Conservation (phyloP, 2,329 filamentous ascomycete genomes). For the Colletotrichum tamarilloi region DNA sequence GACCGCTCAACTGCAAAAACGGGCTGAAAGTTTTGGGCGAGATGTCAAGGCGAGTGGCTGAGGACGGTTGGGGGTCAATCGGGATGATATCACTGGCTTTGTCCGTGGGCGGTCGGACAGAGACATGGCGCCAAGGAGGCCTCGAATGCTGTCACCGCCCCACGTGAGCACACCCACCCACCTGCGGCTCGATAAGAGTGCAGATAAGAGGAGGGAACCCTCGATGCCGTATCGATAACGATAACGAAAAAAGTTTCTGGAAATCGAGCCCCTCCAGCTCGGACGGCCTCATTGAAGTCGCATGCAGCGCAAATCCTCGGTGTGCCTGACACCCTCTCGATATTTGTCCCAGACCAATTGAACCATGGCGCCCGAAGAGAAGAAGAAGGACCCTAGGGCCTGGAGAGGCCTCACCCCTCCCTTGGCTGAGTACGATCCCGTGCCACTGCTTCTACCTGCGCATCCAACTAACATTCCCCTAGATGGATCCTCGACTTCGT, state of each 20-base stretch:
- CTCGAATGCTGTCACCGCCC: neutral
- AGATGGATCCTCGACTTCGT: constrained; percentile 91
- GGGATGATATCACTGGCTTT: constrained; percentile 31
- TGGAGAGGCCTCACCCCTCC: constrained; percentile 53
- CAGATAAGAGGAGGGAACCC: neutral
- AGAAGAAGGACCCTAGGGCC: constrained; percentile 61
- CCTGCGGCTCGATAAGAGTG: neutral
- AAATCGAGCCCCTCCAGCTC: constrained; percentile 24
- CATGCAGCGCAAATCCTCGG: neutral
- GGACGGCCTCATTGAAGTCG: neutral
- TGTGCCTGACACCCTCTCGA: neutral
- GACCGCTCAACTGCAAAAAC: constrained; percentile 18
- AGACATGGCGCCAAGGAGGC: constrained; percentile 27
- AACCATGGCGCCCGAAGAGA: constrained; percentile 47
- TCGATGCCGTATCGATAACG: constrained; percentile 8
- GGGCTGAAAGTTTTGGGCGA: constrained; percentile 25
- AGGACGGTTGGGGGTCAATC: constrained; percentile 18
- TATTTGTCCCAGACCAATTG: neutral
- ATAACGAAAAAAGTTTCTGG: constrained; percentile 32
- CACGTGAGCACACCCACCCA: neutral
- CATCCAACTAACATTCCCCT: constrained; percentile 76
- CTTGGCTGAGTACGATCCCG: constrained; percentile 44
- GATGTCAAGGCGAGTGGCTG: constrained; percentile 26
- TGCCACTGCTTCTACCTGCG: constrained; percentile 63
- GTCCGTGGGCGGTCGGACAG: constrained; percentile 33